phyloP scores from a whole-genome alignment of 2,329 filamentous ascomycete species.

The Byssothecium circinans region DNA sequence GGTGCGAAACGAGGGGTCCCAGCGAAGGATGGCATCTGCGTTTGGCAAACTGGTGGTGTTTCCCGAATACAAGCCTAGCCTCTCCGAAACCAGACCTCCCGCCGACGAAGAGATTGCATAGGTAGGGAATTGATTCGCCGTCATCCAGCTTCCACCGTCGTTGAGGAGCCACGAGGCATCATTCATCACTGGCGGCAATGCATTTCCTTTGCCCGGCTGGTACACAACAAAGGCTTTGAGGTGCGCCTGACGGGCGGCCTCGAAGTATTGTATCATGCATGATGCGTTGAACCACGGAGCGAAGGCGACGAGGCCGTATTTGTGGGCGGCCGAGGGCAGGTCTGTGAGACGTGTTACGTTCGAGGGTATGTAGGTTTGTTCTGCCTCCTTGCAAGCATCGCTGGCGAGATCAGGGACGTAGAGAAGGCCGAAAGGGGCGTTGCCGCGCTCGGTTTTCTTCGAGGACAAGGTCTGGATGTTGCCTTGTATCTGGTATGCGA shows the following conservation, averaged over 20 bases:
- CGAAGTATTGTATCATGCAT: slow-evolving; percentile 75
- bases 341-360: slow-evolving; percentile 75
- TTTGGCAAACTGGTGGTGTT: slow-evolving; percentile 59
- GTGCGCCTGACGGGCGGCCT: slow-evolving; percentile 59
- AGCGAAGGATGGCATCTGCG: slow-evolving; percentile 36
- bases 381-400: slow-evolving; percentile 65
- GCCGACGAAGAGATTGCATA: slow-evolving; percentile 74
- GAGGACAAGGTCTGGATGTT: slow-evolving; percentile 78
- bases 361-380: slow-evolving; percentile 66
- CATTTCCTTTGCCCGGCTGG: slow-evolving; percentile 50
- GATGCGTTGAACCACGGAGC: slow-evolving; percentile 80
- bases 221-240: slow-evolving; percentile 63
- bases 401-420: slow-evolving; percentile 75
- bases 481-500: slow-evolving; percentile 41
- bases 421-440: slow-evolving; percentile 73
- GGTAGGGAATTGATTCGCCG: slow-evolving; percentile 72
- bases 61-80: slow-evolving; percentile 76
- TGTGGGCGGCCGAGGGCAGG: slow-evolving; percentile 58
- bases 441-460: slow-evolving; percentile 63
- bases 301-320: slow-evolving; percentile 76
- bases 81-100: slow-evolving; percentile 69
- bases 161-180: slow-evolving; percentile 70
- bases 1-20: slow-evolving; percentile 31
- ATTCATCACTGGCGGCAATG: slow-evolving; percentile 65
- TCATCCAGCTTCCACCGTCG: slow-evolving; percentile 72